Base-by-base conservation (phyloP, 1,139 yeast species). In the Hansenula lynferdii region DNA sequence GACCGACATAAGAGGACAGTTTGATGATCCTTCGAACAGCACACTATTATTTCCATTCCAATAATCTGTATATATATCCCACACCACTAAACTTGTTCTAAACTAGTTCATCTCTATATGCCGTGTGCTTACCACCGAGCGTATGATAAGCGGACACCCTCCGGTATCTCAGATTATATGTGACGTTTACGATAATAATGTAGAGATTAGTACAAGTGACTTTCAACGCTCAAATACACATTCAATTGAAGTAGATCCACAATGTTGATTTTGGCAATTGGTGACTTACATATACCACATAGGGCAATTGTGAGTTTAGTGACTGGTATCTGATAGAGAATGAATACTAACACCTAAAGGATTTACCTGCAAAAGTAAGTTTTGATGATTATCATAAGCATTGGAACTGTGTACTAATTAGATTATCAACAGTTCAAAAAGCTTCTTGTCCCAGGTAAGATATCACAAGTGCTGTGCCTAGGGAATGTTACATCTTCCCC, bases 281-380 rank as follows among this genome's bases (percentile, higher is more conserved):
- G 96, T 9, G 97, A 92, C 57, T 69, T 92, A 12, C 87, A 81
- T 59, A 82, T 92, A 24, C 97, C 98, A 1, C 92, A 87, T 45
- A 67, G 97, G 49, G 83, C 94, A 12, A 69, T 76, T 28, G 90
- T 55, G 40, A 38, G 64, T 57, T 12, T 11, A 22, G 24, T 25
- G 12, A 40, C 11, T 38, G 27, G 31, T 26, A 11, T 12, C 9
- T 18, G 21, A 26, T n/a, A 18, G 15, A 21, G 7, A 20, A 9
- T 19, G 31, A 23, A 20, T 20, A 41, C 44, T 36, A 40, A 43
- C 49, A 38, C 32, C 15, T 15, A 3, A 17, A 65, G 70, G 70
- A 66, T 45, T 52, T 70, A 29, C 72, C 75, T 16, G 50, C 54
- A 8, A 67, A 58, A 45, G 65, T 59, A 47, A 22, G 61, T 44